Evolutionary conservation across 495 filamentous ascomycete species (phyloP), one percentile per base, ranked within the genome.

Genomic region (Pyrenopolyporus hunteri): DNA sequence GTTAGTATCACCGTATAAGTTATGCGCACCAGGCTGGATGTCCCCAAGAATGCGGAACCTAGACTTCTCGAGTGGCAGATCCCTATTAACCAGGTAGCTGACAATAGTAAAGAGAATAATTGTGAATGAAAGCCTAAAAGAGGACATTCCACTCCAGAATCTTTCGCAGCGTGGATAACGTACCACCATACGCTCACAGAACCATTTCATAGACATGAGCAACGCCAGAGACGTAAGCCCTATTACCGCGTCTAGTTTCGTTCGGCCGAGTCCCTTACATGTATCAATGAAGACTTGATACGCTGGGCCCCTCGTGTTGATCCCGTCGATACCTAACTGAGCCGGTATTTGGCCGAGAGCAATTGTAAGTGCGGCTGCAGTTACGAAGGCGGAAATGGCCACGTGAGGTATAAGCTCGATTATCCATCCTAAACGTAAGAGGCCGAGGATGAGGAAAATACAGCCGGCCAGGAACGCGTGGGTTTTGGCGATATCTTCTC

Each of bases 251-350:
- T 50, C 47, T n/a, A 50, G 1, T 22, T 50, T 39, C 2, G 9
- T n/a, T 28, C 32, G 31, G 1, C 47, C 13, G 11, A 50, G 47
- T 22, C 47, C 47, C 6, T 37, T 37, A 13, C 47, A 50, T 6
- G 20, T 50, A 37, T 50, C 47, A 26, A 50, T 39, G 20, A 50
- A 37, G 5, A 50, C 20, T 36, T 28, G 20, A 50, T 50, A 50
- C 9, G 47, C 19, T 2, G 47, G 11, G 9, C 22, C 32, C 9
- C 22, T 36, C 0, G 32, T 50, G 17, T 36, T 37, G 10, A 50
- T 13, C 22, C 16, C 20, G 10, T 9, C 19, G 2, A 50, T 50
- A 4, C 47, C 47, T 26, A 50, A n/a, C 1, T 37, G 28, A 4
- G 20, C 37, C 8, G 47, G 47, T 2, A 50, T 22, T 14, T 50